These are phyloP conservation scores for Ustilago esculenta DNA, from an alignment of 1,284 basidiomycete species.

Conservation along the genomic window DNA sequence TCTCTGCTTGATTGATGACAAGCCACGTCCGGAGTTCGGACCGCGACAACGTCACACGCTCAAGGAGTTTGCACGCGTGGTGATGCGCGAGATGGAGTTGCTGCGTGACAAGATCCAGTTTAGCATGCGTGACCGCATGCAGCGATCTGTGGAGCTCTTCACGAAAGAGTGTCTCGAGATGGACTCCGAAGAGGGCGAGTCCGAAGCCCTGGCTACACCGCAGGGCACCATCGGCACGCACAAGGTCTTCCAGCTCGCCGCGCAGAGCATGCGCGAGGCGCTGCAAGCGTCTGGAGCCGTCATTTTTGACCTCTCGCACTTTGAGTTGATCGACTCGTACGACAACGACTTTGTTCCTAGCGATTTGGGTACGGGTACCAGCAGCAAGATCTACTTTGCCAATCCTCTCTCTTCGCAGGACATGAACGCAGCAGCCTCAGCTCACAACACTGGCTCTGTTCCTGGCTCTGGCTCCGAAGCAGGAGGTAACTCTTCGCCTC, in stretches of 20 bases:
- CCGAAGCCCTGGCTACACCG: conserved; percentile 17
- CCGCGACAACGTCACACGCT: conserved; percentile 88
- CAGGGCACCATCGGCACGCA: conserved; percentile 34
- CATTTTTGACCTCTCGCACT: conserved; percentile 89
- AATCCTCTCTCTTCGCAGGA: conserved; percentile 38
- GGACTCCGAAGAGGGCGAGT: conserved; percentile 71
- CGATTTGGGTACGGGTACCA: conserved; percentile 55
- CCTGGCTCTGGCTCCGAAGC: conserved; percentile 5
- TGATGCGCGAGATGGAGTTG: conserved; percentile 94
- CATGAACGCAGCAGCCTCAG: conserved; percentile 15
- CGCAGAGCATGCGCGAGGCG: conserved; percentile 85
- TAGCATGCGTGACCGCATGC: conserved; percentile 87
- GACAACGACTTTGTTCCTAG: conserved; percentile 70
- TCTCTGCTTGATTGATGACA: conserved; percentile 84
- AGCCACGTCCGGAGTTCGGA: conserved; percentile 83
- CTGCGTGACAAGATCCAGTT: conserved; percentile 95
- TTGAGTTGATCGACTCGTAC: conserved; percentile 83
- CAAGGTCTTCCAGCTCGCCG: conserved; percentile 71
- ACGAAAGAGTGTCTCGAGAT: conserved; percentile 93
- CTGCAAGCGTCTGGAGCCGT: conserved; percentile 90
- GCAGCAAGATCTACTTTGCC: conserved; percentile 60
- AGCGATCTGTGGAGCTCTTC: conserved; percentile 93
- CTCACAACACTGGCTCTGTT: not conserved
- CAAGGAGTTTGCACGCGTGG: conserved; percentile 88
- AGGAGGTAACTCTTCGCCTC: not conserved